Conservation (phyloP, 352 stramenopile species). For the Pythium pyrilobum region DNA sequence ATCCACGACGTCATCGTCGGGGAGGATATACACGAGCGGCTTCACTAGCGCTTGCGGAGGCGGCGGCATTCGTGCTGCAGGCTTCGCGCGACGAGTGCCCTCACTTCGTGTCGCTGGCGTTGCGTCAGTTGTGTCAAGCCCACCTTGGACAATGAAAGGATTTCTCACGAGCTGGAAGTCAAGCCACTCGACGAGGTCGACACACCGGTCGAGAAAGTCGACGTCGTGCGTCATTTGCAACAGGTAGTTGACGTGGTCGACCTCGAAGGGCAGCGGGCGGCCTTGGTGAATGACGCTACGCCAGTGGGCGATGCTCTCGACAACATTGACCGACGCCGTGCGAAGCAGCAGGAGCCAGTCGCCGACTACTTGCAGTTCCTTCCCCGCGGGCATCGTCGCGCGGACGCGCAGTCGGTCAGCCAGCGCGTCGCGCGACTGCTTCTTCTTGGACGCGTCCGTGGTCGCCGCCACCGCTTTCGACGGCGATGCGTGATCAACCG, state of each 20-base stretch:
- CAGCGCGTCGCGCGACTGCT: conserved; percentile 13
- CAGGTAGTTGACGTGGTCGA: conserved; percentile 44
- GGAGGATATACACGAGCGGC: conserved; percentile 40
- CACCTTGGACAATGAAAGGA: conserved; percentile 38
- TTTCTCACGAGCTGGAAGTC: conserved; percentile 49
- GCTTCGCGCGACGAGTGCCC: conserved; percentile 1
- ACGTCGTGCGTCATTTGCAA: conserved; percentile 47
- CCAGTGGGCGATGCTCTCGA: conserved; percentile 44
- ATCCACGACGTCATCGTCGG: conserved; percentile 41
- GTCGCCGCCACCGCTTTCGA: background rate
- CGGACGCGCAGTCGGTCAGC: conserved; percentile 14
- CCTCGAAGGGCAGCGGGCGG: conserved; percentile 30
- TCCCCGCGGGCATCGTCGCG: conserved; percentile 21
- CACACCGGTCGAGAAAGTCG: conserved; percentile 40
- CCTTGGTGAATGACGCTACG: conserved; percentile 29
- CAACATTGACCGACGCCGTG: conserved; percentile 48
- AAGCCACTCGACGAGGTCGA: conserved; percentile 43
- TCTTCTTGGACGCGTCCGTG: conserved; percentile 16
- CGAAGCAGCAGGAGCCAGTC: conserved; percentile 49
- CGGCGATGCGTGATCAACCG: background rate
- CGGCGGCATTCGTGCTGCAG: too few species aligned
- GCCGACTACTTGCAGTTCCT: conserved; percentile 50
- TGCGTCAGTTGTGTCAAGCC: conserved; percentile 22
- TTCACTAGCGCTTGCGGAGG: conserved; percentile 29
- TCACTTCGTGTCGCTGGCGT: conserved; percentile 16